phyloP scores from a whole-genome alignment of 1,139 yeast genomes.

The Suhomyces bokatorum region DNA sequence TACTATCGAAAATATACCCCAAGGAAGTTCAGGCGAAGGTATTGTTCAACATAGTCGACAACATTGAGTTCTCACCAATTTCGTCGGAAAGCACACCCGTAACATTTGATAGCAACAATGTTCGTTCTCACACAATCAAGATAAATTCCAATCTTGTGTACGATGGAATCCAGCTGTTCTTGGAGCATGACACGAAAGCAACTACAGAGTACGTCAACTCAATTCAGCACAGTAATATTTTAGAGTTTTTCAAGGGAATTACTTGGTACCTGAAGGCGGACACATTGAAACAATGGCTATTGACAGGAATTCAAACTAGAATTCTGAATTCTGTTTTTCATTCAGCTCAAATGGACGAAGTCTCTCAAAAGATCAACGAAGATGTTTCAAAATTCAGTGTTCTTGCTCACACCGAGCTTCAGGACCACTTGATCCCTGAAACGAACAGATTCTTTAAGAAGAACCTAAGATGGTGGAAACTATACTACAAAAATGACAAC shows the following conservation, averaged over 20 bases:
- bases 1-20: constrained; percentile 18
- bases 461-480: constrained; percentile 45
- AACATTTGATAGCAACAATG: constrained; percentile 18
- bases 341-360: constrained; percentile 7
- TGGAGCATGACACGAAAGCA: constrained; percentile 34
- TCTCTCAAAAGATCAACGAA: constrained; percentile 14
- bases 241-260: constrained; percentile 35
- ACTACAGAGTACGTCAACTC: constrained; percentile 33
- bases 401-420: constrained; percentile 41
- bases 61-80: constrained; percentile 38
- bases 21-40: constrained; percentile 25
- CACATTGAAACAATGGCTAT: constrained; percentile 27
- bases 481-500: constrained; percentile 46
- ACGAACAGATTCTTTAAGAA: constrained; percentile 32
- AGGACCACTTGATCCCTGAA: constrained; percentile 34
- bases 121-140: constrained; percentile 33
- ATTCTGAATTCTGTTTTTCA: neutral
- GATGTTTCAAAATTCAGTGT: constrained; percentile 34
- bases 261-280: constrained; percentile 30
- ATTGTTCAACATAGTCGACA: constrained; percentile 41
- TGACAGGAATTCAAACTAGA: constrained; percentile 23
- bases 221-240: constrained; percentile 37
- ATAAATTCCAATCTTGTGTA: constrained; percentile 33
- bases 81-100: constrained; percentile 36
- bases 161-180: constrained; percentile 34